Conservation (phyloP, 2,329 filamentous ascomycete genomes). For the Zymoseptoria crescenta region DNA sequence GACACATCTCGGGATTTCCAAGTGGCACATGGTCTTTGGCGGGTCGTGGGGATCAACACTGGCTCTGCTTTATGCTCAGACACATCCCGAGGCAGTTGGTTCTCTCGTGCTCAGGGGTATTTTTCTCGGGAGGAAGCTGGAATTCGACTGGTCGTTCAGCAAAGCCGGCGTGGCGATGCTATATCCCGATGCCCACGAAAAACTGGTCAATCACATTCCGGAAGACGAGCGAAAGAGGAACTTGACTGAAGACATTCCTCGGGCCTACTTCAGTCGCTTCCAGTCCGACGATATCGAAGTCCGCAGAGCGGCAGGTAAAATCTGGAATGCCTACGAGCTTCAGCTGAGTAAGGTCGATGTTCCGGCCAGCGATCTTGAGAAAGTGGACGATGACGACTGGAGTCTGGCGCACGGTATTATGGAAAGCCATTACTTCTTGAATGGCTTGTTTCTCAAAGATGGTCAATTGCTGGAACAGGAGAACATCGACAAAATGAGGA, state of each 20-base stretch:
- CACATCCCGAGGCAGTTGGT: slow-evolving; percentile 5
- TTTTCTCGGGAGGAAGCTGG: slow-evolving; percentile 7
- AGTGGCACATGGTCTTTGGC: slow-evolving; percentile 15
- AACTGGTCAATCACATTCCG: slow-evolving; percentile 4
- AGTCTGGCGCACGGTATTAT: slow-evolving; percentile 6
- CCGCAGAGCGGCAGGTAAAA: slow-evolving; percentile 1
- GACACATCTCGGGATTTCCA: slow-evolving; percentile 7
- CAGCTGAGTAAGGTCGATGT: slow-evolving; percentile 2
- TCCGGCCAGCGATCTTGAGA: background rate
- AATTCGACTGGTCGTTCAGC: slow-evolving; percentile 4
- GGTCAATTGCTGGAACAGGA: slow-evolving; percentile 9
- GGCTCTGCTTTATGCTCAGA: slow-evolving; percentile 10
- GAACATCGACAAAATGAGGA: slow-evolving; percentile 8
- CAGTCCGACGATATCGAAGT: slow-evolving; percentile 1
- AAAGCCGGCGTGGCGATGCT: slow-evolving; percentile 4
- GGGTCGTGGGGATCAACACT: slow-evolving; percentile 14
- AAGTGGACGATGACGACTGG: slow-evolving; percentile 10
- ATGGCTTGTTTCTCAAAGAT: slow-evolving; percentile 6
- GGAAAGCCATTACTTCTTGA: slow-evolving; percentile 11
- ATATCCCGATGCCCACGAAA: slow-evolving; percentile 9
- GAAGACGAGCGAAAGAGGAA: background rate
- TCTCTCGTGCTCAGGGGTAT: slow-evolving; percentile 12
- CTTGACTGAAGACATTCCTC: background rate
- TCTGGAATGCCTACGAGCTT: slow-evolving; percentile 10
- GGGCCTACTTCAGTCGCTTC: slow-evolving; percentile 6